Evolutionary conservation across 495 filamentous ascomycete genomes (phyloP), one percentile per base, ranked within the genome.

Genomic region (Talaromyces liani): DNA sequence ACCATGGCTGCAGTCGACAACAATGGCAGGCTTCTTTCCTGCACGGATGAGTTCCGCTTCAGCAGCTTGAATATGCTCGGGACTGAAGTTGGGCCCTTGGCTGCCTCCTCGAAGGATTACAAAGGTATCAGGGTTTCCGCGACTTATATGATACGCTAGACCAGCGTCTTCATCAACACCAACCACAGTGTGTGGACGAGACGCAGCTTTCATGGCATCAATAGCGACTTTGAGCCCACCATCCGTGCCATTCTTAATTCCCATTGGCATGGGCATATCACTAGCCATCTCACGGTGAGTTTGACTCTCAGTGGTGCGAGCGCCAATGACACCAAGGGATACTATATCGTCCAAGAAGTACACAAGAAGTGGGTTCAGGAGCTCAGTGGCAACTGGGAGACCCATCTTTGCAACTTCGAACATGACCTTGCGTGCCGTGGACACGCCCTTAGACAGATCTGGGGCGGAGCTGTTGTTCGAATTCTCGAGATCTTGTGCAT

Each of bases 231-330:
- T 85, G 60, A 98, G 77, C 69, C 87, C 89, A 18, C 94, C 94
- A 70, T 98, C 94, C 31, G 94, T 98, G 55, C 93, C 94, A 71
- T 98, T 98, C 86, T 98, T 98, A 88, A 95, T 98, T 10, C 94
- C 94, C 57, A 98, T 92, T 6, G 94, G 94, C 86, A 97, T 98
- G 47, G 91, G 95, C 20, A 98, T 85, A 67, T 94, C 94, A 22
- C 90, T 94, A 25, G 94, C 94, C 27, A 98, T 81, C 77, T 98
- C 94, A 58, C 94, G 86, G 76, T 98, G 94, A 47, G 97, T 79
- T 79, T 98, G 94, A 56, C 87, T 91, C 80, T 98, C 94, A 24
- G 94, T 98, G 12, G 94, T 98, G 57, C 94, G 85, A 51, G 94
- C 94, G 58, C 94, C 94, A 71, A 98, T 96, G 55, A 94, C 94